phyloP scores from a whole-genome alignment of 345 rosid species.

The Aquilaria yunnanensis region DNA sequence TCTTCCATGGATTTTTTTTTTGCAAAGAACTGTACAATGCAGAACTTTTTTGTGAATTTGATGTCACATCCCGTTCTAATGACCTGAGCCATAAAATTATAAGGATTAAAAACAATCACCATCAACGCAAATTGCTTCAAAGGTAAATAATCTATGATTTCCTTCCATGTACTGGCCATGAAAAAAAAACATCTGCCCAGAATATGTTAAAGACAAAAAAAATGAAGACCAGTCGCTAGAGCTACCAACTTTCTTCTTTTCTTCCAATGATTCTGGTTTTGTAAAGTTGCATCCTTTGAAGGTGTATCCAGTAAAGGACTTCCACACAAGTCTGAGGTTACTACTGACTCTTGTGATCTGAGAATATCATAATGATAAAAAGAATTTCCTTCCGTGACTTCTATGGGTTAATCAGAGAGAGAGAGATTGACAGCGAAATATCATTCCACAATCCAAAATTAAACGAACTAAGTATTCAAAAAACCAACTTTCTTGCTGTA shows the following conservation, averaged over 20 bases:
- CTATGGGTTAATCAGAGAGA: constrained; percentile 3
- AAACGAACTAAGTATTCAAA: not conserved
- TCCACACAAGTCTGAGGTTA: constrained; percentile 16
- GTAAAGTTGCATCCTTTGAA: constrained; percentile 22
- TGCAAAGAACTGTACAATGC: constrained; percentile 26
- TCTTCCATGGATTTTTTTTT: constrained; percentile 35
- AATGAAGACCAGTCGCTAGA: constrained; percentile 12
- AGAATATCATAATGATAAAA: constrained; percentile 9
- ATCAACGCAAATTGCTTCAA: not conserved
- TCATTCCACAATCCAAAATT: not conserved
- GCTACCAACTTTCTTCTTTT: constrained; percentile 44
- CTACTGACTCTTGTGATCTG: constrained; percentile 28
- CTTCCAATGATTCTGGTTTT: constrained; percentile 29
- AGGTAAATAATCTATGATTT: no score
- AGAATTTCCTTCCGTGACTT: not conserved
- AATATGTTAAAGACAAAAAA: not conserved
- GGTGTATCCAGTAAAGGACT: constrained; percentile 17
- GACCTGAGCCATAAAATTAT: constrained; percentile 33
- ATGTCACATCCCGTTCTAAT: constrained; percentile 28
- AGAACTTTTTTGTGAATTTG: constrained; percentile 31
- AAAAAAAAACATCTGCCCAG: not conserved
- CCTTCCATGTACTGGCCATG: no score
- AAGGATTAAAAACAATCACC: constrained; percentile 1
- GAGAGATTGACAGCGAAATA: constrained; percentile 13
- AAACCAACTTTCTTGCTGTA: constrained; percentile 42